phyloP scores from a whole-genome alignment of 768 basidiomycete genomes.

The Amanita muscaria region DNA sequence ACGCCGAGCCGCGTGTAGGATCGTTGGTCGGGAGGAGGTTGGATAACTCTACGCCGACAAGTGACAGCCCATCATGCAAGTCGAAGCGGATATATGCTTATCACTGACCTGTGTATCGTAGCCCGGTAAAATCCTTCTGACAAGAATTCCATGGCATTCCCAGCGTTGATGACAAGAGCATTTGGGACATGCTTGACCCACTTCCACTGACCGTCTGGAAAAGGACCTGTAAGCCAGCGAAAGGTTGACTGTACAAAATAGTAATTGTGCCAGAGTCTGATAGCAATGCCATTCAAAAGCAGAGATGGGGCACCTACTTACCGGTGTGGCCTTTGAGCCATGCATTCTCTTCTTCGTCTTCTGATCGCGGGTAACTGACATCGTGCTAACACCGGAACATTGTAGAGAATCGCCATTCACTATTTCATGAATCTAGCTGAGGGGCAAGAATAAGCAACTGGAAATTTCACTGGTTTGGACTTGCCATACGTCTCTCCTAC shows the following conservation, averaged over 20 bases:
- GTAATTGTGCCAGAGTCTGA: slow-evolving; percentile 46
- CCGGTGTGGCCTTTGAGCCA: slow-evolving; percentile 58
- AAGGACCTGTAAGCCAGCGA: slow-evolving; percentile 49
- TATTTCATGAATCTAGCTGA: slow-evolving; percentile 63
- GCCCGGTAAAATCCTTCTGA: slow-evolving; percentile 52
- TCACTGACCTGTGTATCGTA: slow-evolving; percentile 49
- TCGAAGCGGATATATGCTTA: too few species aligned
- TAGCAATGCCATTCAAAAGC: not conserved
- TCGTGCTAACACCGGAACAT: not conserved
- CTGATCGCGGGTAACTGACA: slow-evolving; percentile 38
- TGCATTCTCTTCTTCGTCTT: slow-evolving; percentile 43
- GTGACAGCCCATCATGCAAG: too few species aligned
- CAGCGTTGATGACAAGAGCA: slow-evolving; percentile 51
- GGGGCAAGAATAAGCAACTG: not conserved
- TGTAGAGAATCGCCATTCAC: slow-evolving; percentile 25
- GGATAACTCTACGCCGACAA: slow-evolving; percentile 34
- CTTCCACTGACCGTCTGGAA: slow-evolving; percentile 43
- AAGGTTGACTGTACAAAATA: too few species aligned
- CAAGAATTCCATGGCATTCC: slow-evolving; percentile 51
- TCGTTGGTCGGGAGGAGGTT: slow-evolving; percentile 48
- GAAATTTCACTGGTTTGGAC: slow-evolving; percentile 1
- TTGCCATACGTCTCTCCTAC: slow-evolving; percentile 35
- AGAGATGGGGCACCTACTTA: slow-evolving; percentile 11
- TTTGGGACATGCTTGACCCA: slow-evolving; percentile 54
- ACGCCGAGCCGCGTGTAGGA: slow-evolving; percentile 41